Base-by-base conservation (phyloP, 176 grass and related monocot genomes). In the Dendrocalamus sinicus region DNA sequence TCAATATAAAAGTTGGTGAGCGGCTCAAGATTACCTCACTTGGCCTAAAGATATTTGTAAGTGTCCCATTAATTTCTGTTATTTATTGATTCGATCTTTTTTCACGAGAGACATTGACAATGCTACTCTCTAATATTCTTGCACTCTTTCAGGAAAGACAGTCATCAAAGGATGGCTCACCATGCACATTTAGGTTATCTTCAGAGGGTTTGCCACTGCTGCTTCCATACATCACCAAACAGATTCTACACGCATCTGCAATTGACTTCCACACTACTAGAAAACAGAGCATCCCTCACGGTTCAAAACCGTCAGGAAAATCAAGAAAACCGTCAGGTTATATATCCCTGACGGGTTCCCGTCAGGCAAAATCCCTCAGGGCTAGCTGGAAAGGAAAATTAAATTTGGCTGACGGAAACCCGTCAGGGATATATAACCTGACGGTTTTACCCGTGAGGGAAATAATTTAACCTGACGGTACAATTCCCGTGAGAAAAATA, bases 11-110 rank as follows among this genome's bases (percentile, higher is more conserved):
- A 91, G 79, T 94, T 37, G 96, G 96, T 5, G 84, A 92, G 82
- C 72, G 93, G 24, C 90, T 98, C 53, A 98, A 98, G 76, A 92
- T 98, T 53, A 94, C 96, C 8, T 98, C 96, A 72, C 88, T 98
- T 51, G 96, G 96, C 44, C 88, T 98, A 76, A 96, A 98, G 74
- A 92, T 98, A 80, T 98, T 98, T 88, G 96, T 98, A 96, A 87
- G 96, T 91, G 43, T 65, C 41, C 41, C 69, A 62, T 86, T 64
- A 52, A 68, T 58, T 10, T 73, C 7, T 88, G 32, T 24, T 84
- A 20, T 68, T 12, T 12, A 72, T 26, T 35, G 12, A 62, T 63
- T 63, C 28, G 16, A 72, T 45, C 7, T 77, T 53, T 58, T 52
- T 50, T 70, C 50, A 12, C 11, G 12, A 47, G 46, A 12, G 11